Conservation (phyloP, 495 filamentous ascomycete species). For the Achaetomiella virescens region DNA sequence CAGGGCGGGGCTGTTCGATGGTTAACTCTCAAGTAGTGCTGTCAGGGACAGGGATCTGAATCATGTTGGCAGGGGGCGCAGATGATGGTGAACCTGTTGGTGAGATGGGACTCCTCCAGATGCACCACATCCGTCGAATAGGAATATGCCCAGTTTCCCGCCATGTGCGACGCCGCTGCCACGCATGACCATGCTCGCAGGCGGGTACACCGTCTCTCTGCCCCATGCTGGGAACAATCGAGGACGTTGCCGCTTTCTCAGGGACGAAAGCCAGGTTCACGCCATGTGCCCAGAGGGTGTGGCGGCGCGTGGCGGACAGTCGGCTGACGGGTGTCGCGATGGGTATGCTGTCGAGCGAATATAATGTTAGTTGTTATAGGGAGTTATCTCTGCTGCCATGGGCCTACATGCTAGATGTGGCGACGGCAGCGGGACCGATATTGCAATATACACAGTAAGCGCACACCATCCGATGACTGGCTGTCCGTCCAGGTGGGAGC, state of each 20-base stretch:
- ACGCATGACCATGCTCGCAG: background rate
- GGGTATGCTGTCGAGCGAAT: background rate
- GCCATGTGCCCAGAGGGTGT: too few species aligned
- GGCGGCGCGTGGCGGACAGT: slow-evolving; percentile 11
- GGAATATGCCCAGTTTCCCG: slow-evolving; percentile 19
- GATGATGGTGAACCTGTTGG: slow-evolving; percentile 7
- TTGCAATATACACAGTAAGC: slow-evolving; percentile 24
- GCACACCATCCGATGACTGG: slow-evolving; percentile 28
- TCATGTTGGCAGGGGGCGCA: slow-evolving; percentile 16
- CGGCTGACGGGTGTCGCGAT: background rate
- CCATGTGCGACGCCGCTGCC: slow-evolving; percentile 6
- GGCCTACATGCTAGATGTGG: slow-evolving; percentile 7
- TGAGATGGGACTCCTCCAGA: too few species aligned
- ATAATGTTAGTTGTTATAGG: background rate
- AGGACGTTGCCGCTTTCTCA: background rate
- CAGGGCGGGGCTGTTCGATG: slow-evolving; percentile 8
- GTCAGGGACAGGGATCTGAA: slow-evolving; percentile 22
- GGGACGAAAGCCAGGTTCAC: background rate
- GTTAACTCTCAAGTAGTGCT: slow-evolving; percentile 21
- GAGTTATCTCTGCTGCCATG: slow-evolving; percentile 7
- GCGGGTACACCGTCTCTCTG: slow-evolving; percentile 1
- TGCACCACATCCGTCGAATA: too few species aligned
- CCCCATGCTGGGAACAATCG: background rate
- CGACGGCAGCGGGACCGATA: slow-evolving; percentile 23
- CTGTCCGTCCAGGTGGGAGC: slow-evolving; percentile 23